A percentile compares a stretch with the other conserved stretches of the same genome.
Conservation (phyloP, 2,329 filamentous ascomycete species). For the Sporothrix brunneoviolacea region DNA sequence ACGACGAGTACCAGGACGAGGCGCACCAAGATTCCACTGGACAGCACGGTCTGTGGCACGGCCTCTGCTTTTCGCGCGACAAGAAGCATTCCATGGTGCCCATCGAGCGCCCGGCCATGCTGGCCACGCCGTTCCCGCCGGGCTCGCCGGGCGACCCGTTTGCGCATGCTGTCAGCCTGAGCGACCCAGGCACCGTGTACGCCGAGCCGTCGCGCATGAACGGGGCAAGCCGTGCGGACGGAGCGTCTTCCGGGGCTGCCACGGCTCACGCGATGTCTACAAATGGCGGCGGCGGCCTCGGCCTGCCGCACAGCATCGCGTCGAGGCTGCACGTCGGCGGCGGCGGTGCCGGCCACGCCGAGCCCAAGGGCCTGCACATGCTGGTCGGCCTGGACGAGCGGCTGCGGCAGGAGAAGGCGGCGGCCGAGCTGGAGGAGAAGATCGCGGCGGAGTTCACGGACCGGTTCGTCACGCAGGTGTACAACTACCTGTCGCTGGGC, state of each 20-base stretch:
- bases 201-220: slow-evolving; percentile 32
- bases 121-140: slow-evolving; percentile 42
- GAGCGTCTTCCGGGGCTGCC: too few species aligned
- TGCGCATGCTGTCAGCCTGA: slow-evolving; percentile 31
- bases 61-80: slow-evolving; percentile 51
- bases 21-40: slow-evolving; percentile 38
- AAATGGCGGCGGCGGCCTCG: too few species aligned
- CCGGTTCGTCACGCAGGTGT: slow-evolving; percentile 86
- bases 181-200: slow-evolving; percentile 27
- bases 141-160: slow-evolving; percentile 37
- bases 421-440: slow-evolving; percentile 45
- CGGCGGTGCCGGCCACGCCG: slow-evolving; percentile 18
- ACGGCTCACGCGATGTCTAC: too few species aligned
- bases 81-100: slow-evolving; percentile 33
- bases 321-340: slow-evolving; percentile 9
- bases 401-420: slow-evolving; percentile 42
- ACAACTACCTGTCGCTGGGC: slow-evolving; percentile 90
- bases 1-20: slow-evolving; percentile 38
- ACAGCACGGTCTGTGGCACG: slow-evolving; percentile 67
- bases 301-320: too few species aligned
- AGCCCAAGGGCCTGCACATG: slow-evolving; percentile 41
- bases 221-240: slow-evolving; percentile 12
- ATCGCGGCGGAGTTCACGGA: slow-evolving; percentile 68
- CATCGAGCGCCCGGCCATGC: slow-evolving; percentile 41
- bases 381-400: slow-evolving; percentile 47